Evolutionary conservation across 2,329 filamentous ascomycete species (phyloP).

Genomic region (Colletotrichum sp.): DNA sequence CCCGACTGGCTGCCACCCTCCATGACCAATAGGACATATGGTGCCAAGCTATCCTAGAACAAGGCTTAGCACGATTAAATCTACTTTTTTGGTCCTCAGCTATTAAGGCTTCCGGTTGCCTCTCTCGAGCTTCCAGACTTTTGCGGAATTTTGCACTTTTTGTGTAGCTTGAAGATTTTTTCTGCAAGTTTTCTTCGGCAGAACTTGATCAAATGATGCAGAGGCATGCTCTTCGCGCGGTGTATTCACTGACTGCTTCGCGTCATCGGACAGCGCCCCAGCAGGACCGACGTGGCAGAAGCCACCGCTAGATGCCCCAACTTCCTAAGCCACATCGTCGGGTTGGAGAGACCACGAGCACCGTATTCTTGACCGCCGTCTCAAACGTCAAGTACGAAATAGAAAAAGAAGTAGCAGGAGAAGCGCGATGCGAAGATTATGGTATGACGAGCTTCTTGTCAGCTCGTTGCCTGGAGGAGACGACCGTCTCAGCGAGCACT

Average conservation of each 20-base stretch:
- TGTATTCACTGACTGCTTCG: not conserved
- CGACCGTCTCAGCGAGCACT: not conserved
- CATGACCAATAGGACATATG: fast-evolving
- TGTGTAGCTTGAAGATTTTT: not conserved
- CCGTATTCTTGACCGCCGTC: not conserved
- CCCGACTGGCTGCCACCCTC: not conserved
- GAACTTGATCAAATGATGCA: not conserved
- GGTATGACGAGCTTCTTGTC: not conserved
- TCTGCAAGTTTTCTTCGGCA: not conserved
- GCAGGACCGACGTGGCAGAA: not conserved
- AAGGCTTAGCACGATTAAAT: not conserved
- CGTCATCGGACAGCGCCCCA: not conserved
- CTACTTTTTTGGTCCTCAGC: not conserved
- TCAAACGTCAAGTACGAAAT: not conserved
- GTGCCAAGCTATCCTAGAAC: not conserved
- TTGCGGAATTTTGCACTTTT: not conserved
- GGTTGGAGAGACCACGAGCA: not conserved
- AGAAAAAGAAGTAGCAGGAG: not conserved
- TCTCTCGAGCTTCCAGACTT: not conserved
- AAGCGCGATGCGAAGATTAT: not conserved
- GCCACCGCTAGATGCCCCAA: not conserved
- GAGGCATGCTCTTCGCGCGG: not conserved
- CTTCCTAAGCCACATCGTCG: not conserved
- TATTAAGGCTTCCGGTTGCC: not conserved
- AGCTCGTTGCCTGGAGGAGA: not conserved